phyloP scores from a whole-genome alignment of 345 rosid species.

The Eucalyptus viminalis region DNA sequence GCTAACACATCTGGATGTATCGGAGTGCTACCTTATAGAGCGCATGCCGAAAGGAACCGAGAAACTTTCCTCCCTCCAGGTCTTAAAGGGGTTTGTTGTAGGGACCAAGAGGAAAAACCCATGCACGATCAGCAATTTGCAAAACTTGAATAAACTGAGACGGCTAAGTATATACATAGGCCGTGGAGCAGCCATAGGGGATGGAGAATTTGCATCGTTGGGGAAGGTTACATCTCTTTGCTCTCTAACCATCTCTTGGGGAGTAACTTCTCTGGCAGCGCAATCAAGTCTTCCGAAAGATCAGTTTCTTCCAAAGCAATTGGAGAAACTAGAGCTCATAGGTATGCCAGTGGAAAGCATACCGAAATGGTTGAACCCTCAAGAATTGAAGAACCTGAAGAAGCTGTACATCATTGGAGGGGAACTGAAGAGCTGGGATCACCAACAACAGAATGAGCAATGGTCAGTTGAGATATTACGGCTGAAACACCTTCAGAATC shows the following conservation, averaged over 20 bases:
- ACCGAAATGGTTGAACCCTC: neutral
- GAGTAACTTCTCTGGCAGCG: neutral
- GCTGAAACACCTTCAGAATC: neutral
- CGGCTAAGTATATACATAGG: neutral
- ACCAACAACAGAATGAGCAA: neutral
- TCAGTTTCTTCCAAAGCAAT: fast-evolving
- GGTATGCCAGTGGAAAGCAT: fast-evolving
- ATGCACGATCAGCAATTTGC: neutral
- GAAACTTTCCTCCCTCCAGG: constrained; percentile 3
- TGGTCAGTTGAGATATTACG: neutral
- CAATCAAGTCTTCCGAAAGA: too few species aligned
- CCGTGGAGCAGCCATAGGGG: constrained; percentile 7
- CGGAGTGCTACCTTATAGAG: constrained; percentile 22
- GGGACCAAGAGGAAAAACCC: neutral
- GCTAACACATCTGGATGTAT: constrained; percentile 16
- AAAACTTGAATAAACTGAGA: neutral
- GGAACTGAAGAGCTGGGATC: neutral
- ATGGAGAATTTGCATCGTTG: neutral
- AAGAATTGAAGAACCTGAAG: neutral
- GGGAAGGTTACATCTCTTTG: neutral
- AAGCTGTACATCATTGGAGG: neutral
- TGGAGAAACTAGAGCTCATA: neutral
- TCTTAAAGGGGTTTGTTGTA: constrained; percentile 23
- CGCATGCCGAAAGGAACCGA: constrained; percentile 6
- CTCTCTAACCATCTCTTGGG: constrained; percentile 1